Base-by-base conservation (phyloP, 495 filamentous ascomycete genomes). In the Aspergillus taichungensis region DNA sequence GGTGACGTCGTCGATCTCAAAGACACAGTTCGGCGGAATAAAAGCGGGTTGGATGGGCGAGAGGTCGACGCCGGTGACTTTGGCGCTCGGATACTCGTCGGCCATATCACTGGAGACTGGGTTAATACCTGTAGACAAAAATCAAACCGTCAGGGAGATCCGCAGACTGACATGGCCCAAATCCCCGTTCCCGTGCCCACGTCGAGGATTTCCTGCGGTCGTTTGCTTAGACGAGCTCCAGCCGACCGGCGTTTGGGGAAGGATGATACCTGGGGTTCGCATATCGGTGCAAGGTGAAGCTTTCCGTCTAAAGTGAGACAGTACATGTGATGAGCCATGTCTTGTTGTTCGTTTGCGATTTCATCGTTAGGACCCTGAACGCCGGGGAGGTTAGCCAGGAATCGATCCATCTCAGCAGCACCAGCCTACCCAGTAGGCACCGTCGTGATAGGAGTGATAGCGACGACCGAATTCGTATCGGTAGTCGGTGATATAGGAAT, bases 401-500 rank as follows among this genome's bases (percentile, higher is more conserved):
- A 29, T n/a, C 13, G 29, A 42, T 40, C 11, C 24, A 37, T 24
- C 13, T 34, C 24, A 12, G 33, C 32, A 30, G 24, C 29, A 33
- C 29, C 13, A 29, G 50, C 45, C 31, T 50, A 56, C 52, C 57
- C 55, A 61, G 46, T 83, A 84, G 29, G 66, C 61, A 27, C 81
- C 81, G 52, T 81, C 76, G 41, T 77, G 64, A 51, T 79, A 84
- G 42, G 67, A 66, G 52, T 84, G 79, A 53, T 85, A 85, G 32
- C 80, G 69, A 30, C 80, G 62, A n/a, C 82, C 82, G 50, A 82
- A 82, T 51, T 85, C 60, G 43, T 67, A 67, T 30, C 63, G 57
- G 46, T 60, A 53, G 40, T 54, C 54, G 31, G 54, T 55, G 47
- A 56, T 60, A 35, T 60, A 52, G 27, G 46, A 49, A 9, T 51